Conservation (phyloP, 495 filamentous ascomycete species). For the Melanomma pulvis-pyrius region DNA sequence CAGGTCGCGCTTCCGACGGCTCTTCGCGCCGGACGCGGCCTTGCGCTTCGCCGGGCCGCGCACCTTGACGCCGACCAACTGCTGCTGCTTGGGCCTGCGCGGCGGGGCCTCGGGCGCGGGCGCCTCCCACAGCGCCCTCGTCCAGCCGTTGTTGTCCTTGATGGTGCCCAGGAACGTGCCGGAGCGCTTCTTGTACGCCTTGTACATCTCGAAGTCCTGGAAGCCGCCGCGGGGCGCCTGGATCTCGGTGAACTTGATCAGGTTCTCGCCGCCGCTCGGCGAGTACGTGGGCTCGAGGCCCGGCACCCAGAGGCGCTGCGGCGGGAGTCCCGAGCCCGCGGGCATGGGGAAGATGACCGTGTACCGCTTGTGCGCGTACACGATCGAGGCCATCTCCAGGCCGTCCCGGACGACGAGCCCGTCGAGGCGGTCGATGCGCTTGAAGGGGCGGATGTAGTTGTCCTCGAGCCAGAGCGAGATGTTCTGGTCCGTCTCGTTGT, state of each 20-base stretch:
- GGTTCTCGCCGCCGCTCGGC: background rate
- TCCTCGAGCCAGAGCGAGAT: background rate
- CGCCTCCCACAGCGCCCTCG: background rate
- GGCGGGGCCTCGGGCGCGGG: background rate
- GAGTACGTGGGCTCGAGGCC: background rate
- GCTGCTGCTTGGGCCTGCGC: background rate
- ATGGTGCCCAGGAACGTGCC: background rate
- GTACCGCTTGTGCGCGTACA: background rate
- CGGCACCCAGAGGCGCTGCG: background rate
- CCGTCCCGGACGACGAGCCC: background rate
- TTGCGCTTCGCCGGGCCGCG: background rate
- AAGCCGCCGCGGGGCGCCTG: background rate
- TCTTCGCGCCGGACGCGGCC: background rate
- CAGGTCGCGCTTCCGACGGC: background rate
- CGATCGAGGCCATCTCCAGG: background rate
- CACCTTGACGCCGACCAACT: background rate
- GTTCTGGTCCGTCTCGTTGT: background rate
- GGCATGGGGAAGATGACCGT: background rate
- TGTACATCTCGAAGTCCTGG: background rate
- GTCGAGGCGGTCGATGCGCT: background rate
- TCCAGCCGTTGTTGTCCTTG: background rate
- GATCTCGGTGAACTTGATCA: background rate
- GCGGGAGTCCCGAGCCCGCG: background rate
- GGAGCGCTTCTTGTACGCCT: background rate
- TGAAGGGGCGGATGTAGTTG: slow-evolving; percentile 3